These are phyloP conservation scores for Ophiocordyceps unilateralis DNA, from an alignment of 2,329 filamentous ascomycete species.

Conservation along the genomic window DNA sequence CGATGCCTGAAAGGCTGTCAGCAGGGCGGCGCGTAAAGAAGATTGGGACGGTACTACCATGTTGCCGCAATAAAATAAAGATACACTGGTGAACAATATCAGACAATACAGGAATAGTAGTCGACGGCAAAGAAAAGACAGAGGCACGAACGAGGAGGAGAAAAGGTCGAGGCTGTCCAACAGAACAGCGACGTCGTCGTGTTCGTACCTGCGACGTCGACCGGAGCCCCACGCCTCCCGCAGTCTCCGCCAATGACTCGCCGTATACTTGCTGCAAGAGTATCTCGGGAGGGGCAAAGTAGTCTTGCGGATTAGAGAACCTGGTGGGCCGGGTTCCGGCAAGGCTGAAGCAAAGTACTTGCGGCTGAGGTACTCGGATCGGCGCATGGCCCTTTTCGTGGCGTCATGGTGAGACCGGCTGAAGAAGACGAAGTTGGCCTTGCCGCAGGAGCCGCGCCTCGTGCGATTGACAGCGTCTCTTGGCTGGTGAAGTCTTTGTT, in stretches of 20 bases:
- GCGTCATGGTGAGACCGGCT: background rate
- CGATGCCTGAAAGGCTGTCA: constrained; percentile 28
- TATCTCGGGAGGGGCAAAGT: background rate
- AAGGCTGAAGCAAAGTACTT: background rate
- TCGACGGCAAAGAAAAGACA: background rate
- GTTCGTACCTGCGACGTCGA: background rate
- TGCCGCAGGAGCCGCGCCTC: background rate
- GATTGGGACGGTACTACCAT: background rate
- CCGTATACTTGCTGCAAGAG: background rate
- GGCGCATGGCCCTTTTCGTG: background rate
- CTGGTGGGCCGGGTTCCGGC: too few species aligned
- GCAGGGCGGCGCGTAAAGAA: constrained; percentile 4
- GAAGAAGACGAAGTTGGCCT: background rate
- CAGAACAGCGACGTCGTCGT: too few species aligned
- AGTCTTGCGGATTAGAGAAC: too few species aligned
- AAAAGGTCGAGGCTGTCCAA: background rate
- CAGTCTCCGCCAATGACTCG: background rate
- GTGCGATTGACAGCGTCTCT: background rate
- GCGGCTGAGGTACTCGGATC: background rate
- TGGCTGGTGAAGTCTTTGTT: too few species aligned
- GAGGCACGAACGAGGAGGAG: background rate
- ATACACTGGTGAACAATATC: background rate
- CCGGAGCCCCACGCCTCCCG: background rate
- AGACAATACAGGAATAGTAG: background rate
- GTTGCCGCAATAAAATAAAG: background rate